A percentile compares a stretch with the other conserved stretches of the same genome.
phyloP scores from a whole-genome alignment of 805 yeast species.

The Starmerella scarabaei region DNA sequence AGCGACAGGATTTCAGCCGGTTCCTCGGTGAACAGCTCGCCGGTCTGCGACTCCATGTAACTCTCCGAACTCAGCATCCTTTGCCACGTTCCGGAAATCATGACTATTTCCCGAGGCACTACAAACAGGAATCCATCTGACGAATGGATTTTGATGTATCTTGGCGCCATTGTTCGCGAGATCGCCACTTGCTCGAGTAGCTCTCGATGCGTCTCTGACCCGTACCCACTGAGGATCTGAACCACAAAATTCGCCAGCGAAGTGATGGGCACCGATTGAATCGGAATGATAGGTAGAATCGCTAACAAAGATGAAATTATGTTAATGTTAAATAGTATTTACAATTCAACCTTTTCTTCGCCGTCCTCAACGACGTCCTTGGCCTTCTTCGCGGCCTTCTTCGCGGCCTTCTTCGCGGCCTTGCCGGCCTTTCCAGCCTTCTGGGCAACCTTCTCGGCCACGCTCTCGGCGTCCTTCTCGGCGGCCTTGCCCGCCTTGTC shows the following conservation, averaged over 20 bases:
- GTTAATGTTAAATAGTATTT: too few species aligned
- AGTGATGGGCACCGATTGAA: too few species aligned
- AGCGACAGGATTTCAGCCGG: slow-evolving; percentile 62
- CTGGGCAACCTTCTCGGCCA: too few species aligned
- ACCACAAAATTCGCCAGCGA: too few species aligned
- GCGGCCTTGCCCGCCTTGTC: slow-evolving; percentile 8
- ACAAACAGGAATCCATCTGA: slow-evolving; percentile 54
- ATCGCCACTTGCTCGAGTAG: not conserved
- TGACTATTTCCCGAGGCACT: slow-evolving; percentile 60
- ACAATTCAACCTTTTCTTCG: slow-evolving; percentile 16
- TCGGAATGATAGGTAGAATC: too few species aligned
- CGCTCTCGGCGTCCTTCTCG: slow-evolving; percentile 4
- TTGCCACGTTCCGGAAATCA: slow-evolving; percentile 50
- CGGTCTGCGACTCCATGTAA: slow-evolving; percentile 49
- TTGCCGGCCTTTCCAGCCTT: slow-evolving; percentile 26
- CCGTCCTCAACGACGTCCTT: not conserved
- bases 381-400: slow-evolving; percentile 11
- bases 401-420: slow-evolving; percentile 18
- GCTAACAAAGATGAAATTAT: not conserved
- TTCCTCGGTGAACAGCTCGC: slow-evolving; percentile 42
- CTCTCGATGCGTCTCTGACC: too few species aligned
- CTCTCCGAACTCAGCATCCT: slow-evolving; percentile 37
- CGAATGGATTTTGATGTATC: slow-evolving; percentile 54
- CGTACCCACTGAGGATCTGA: too few species aligned
- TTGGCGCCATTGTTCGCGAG: slow-evolving; percentile 18